phyloP scores from a whole-genome alignment of 164 flowering plant genomes.

The Nymphaea colorata region DNA sequence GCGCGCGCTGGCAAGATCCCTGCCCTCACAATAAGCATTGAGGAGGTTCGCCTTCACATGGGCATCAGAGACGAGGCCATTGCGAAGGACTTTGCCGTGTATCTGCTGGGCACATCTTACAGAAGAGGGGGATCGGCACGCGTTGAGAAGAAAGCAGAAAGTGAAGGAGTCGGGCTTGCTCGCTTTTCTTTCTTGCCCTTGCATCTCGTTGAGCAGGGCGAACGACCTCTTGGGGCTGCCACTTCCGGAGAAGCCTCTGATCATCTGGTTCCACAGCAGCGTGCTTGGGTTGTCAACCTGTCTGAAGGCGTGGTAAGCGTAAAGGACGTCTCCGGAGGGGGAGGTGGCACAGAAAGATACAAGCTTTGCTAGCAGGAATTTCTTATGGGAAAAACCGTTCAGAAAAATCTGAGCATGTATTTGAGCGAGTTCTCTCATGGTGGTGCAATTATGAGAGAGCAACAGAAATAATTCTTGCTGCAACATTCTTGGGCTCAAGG shows the following conservation, averaged over 20 bases:
- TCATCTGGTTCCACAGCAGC: slow-evolving; percentile 49
- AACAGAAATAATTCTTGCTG: slow-evolving; percentile 28
- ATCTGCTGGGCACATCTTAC: slow-evolving; percentile 42
- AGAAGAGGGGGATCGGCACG: slow-evolving; percentile 26
- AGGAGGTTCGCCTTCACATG: slow-evolving; percentile 47
- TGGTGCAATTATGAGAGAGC: slow-evolving; percentile 18
- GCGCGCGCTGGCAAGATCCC: slow-evolving; percentile 14
- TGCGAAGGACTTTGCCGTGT: slow-evolving; percentile 33
- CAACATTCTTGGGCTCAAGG: slow-evolving; percentile 12
- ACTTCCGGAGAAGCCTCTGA: slow-evolving; percentile 30
- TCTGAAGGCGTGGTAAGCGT: slow-evolving; percentile 24
- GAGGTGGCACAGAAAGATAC: slow-evolving; percentile 21
- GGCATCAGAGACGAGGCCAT: slow-evolving; percentile 31
- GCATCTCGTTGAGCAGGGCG: slow-evolving; percentile 28
- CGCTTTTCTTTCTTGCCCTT: slow-evolving; percentile 2
- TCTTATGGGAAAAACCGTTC: slow-evolving; percentile 41
- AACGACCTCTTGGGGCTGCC: slow-evolving; percentile 17
- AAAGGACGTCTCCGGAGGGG: slow-evolving; percentile 15
- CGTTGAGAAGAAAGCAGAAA: slow-evolving; percentile 38
- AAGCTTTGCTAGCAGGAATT: slow-evolving; percentile 39
- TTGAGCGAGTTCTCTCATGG: slow-evolving; percentile 17
- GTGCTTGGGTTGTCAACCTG: slow-evolving; percentile 27
- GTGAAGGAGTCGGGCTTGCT: slow-evolving; percentile 42
- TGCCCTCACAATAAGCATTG: slow-evolving; percentile 28
- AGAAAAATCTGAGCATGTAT: slow-evolving; percentile 37